Conservation (phyloP, 225 moss, liverwort and hornwort species). For the Anthoceros angustus region DNA sequence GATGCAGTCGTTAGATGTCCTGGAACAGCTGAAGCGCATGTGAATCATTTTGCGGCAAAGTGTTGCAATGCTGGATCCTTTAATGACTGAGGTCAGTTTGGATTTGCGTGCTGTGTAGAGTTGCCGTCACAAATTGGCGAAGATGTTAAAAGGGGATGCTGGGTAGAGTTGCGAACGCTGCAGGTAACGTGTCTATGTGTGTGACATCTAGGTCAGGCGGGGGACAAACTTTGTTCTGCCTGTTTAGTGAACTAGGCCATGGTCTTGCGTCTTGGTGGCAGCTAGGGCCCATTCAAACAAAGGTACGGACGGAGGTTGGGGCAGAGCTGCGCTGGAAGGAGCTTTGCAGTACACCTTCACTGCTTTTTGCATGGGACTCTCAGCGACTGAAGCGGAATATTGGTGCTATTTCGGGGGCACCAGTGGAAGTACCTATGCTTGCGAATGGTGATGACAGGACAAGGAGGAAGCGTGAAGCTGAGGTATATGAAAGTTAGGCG, state of each 20-base stretch:
- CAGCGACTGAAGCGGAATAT: constrained; percentile 63
- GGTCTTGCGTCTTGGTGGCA: constrained; percentile 14
- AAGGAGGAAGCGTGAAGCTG: constrained; percentile 37
- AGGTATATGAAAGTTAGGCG: constrained; percentile 10
- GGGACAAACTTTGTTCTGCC: constrained; percentile 12
- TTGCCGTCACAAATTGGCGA: constrained; percentile 15
- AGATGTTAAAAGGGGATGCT: constrained; percentile 15
- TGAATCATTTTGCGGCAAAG: too few species aligned
- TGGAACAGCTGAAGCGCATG: background rate
- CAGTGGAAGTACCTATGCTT: constrained; percentile 19
- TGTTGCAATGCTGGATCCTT: too few species aligned
- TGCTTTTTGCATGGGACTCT: constrained; percentile 76
- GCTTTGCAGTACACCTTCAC: constrained; percentile 41
- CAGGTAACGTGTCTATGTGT: constrained; percentile 15
- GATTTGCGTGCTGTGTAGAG: constrained; percentile 12
- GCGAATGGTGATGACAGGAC: constrained; percentile 55
- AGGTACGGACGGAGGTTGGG: constrained; percentile 65
- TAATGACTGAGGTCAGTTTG: too few species aligned
- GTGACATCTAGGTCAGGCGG: background rate
- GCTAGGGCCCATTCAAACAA: constrained; percentile 57
- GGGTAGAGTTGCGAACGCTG: constrained; percentile 28
- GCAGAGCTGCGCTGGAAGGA: constrained; percentile 58
- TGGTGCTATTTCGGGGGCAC: constrained; percentile 39
- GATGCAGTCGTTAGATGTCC: too few species aligned
- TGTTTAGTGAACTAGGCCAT: constrained; percentile 5